Evolutionary conservation across 1,284 basidiomycete genomes (phyloP).

Genomic region (Termitomyces sp.): DNA sequence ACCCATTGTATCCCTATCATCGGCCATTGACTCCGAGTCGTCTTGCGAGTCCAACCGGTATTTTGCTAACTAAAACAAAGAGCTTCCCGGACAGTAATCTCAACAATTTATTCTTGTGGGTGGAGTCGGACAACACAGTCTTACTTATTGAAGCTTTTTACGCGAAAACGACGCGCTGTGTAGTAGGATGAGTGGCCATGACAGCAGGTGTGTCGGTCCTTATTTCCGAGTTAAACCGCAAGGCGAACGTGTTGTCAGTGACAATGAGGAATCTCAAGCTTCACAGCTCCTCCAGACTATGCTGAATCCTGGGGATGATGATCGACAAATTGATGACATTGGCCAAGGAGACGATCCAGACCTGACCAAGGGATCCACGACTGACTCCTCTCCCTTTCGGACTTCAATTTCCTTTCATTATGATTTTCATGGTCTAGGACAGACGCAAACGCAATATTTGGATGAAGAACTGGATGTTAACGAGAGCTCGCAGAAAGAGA

Average conservation of each 20-base stretch:
- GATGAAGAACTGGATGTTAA: constrained; percentile 28
- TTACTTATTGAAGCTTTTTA: neutral
- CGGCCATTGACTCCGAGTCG: neutral
- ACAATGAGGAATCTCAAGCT: constrained; percentile 38
- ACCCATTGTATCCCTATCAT: neutral
- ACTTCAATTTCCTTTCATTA: constrained; percentile 34
- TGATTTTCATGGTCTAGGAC: constrained; percentile 51
- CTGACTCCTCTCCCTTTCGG: constrained; percentile 31
- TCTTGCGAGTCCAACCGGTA: neutral
- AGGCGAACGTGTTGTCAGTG: constrained; percentile 13
- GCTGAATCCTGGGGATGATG: constrained; percentile 23
- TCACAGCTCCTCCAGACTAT: constrained; percentile 37
- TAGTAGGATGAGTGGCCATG: constrained; percentile 11
- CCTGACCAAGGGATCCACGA: constrained; percentile 24
- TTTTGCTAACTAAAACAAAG: neutral
- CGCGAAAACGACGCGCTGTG: constrained; percentile 4
- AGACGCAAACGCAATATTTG: constrained; percentile 42
- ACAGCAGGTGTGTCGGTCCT: constrained; percentile 18
- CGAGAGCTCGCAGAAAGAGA: constrained; percentile 50
- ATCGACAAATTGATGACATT: constrained; percentile 16
- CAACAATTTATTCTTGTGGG: neutral
- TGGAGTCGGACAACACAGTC: neutral
- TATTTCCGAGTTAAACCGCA: neutral
- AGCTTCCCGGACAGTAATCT: neutral
- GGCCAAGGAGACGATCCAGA: constrained; percentile 17